Conservation (phyloP, 1,284 basidiomycete genomes). For the Gomphus bonarii region DNA sequence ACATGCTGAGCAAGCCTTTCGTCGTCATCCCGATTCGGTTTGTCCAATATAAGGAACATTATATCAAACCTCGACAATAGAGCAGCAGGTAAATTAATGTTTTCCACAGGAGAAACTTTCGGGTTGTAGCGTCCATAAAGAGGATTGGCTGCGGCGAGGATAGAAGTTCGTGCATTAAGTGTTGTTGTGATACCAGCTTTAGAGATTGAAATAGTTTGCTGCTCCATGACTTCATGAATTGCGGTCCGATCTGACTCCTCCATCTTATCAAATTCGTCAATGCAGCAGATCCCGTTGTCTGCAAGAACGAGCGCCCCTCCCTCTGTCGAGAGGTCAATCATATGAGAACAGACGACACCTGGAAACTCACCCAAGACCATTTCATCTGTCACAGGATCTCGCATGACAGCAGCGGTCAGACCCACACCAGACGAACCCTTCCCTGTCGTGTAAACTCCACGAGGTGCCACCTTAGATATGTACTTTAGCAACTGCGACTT, state of each 20-base stretch:
- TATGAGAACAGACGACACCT: slow-evolving; percentile 8
- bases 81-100: slow-evolving; percentile 98
- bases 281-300: slow-evolving; percentile 99
- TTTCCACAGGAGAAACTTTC: slow-evolving; percentile 95
- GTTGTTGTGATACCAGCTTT: slow-evolving; percentile 99
- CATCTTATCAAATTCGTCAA: slow-evolving; percentile 99
- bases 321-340: slow-evolving; percentile 45
- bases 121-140: slow-evolving; percentile 98
- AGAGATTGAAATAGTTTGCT: slow-evolving; percentile 98
- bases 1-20: slow-evolving; percentile 96
- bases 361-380: slow-evolving; percentile 80
- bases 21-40: slow-evolving; percentile 89
- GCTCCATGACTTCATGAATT: slow-evolving; percentile 99
- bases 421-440: slow-evolving; percentile 97
- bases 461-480: slow-evolving; percentile 95
- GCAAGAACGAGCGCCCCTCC: slow-evolving; percentile 97
- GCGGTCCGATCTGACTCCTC: slow-evolving; percentile 96
- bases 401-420: slow-evolving; percentile 97
- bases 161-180: slow-evolving; percentile 95
- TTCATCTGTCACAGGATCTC: slow-evolving; percentile 98
- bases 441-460: slow-evolving; percentile 97
- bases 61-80: slow-evolving; percentile 94
- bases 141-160: slow-evolving; percentile 97
- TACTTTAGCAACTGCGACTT: slow-evolving; percentile 98
- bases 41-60: slow-evolving; percentile 95